A percentile compares a stretch with the other conserved stretches of the same genome.
Conservation (phyloP, 148 eudicot species). For the Chenopodium suecicum region DNA sequence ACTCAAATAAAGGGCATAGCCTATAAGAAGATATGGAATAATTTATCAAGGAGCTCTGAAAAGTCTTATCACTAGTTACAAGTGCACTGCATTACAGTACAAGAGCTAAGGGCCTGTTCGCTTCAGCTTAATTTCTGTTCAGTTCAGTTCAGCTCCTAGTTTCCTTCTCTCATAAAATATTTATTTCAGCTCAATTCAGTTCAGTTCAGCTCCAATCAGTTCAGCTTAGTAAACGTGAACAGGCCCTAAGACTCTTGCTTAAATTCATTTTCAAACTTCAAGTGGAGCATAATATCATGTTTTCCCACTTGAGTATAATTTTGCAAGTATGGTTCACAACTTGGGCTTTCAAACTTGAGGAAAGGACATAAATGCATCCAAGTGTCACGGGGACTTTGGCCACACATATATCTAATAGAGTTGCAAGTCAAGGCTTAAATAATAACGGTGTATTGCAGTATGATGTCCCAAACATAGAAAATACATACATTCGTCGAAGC, state of each 20-base stretch:
- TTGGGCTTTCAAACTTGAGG: background rate
- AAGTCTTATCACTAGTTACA: background rate
- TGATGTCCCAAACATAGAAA: slow-evolving; percentile 13
- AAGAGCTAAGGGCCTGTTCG: background rate
- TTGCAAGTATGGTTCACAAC: background rate
- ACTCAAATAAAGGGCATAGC: background rate
- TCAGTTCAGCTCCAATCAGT: too few relatives aligned
- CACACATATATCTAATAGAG: background rate
- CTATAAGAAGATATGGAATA: background rate
- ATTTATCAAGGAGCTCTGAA: background rate
- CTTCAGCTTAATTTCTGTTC: too few relatives aligned
- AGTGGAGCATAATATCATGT: background rate
- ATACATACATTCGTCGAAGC: slow-evolving; percentile 53
- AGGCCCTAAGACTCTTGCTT: background rate
- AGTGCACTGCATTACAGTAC: background rate
- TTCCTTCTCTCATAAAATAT: too few relatives aligned
- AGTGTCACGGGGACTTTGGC: background rate
- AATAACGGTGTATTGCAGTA: slow-evolving; percentile 2
- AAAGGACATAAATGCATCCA: background rate
- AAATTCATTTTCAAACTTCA: background rate
- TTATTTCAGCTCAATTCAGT: too few relatives aligned
- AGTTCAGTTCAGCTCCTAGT: too few relatives aligned
- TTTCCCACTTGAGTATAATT: background rate
- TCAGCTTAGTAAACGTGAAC: too few relatives aligned
- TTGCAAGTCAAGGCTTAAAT: background rate